A percentile compares a stretch with the other conserved stretches of the same genome.
These are phyloP conservation scores for Agarophyton chilense DNA, from an alignment of 23 red algal genomes.

Conservation along the genomic window DNA sequence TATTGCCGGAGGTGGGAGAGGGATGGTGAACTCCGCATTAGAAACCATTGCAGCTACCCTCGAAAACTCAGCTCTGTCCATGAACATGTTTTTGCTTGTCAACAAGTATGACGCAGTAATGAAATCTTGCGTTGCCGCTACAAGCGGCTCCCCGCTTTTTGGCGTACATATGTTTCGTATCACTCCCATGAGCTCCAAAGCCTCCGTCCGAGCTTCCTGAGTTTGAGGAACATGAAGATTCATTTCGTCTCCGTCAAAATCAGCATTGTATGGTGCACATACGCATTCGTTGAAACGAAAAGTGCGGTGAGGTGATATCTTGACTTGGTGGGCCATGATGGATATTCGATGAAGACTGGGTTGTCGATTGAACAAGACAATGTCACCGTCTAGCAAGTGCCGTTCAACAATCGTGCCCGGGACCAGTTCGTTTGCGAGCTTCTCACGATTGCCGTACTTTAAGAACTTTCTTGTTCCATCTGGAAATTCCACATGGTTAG, in stretches of 20 bases:
- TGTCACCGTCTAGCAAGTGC: constrained; percentile 90
- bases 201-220: constrained; percentile 93
- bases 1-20: constrained; percentile 86
- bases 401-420: constrained; percentile 87
- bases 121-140: constrained; percentile 99
- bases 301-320: constrained; percentile 88
- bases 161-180: constrained; percentile 87
- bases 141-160: constrained; percentile 94
- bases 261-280: constrained; percentile 99
- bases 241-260: constrained; percentile 99
- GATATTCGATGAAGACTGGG: constrained; percentile 94
- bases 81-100: constrained; percentile 81
- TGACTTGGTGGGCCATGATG: constrained; percentile 96
- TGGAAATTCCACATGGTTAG: constrained; percentile 80
- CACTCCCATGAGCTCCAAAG: constrained; percentile 82
- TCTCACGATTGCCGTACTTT: constrained; percentile 85
- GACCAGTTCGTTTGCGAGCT: constrained; percentile 67
- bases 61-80: constrained; percentile 76
- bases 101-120: constrained; percentile 84
- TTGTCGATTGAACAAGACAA: constrained; percentile 98
- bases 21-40: constrained; percentile 60
- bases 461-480: constrained; percentile 93
- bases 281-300: constrained; percentile 99
- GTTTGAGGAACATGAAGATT: constrained; percentile 99
- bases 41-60: constrained; percentile 59